Base-by-base conservation (phyloP, 2,329 filamentous ascomycete genomes). In the Saccharata proteae region DNA sequence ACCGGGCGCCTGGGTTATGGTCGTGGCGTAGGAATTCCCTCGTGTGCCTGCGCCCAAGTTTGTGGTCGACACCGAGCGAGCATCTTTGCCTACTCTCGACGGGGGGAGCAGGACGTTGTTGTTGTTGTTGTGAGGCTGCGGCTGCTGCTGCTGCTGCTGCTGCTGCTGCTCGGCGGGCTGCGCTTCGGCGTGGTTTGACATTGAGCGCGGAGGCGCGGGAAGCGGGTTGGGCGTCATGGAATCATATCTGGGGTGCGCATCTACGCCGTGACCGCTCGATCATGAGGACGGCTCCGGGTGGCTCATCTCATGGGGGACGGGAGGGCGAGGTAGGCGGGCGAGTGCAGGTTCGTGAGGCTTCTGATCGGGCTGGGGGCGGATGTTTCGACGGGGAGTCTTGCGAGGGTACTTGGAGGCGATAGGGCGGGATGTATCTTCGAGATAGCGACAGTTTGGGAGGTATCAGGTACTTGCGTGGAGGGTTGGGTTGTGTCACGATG, bases 1-100 rank as follows among this genome's bases (percentile, higher is more conserved):
- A 25, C 86, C 86, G 3, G 71, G 72, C 10, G 51, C 51, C 1
- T 78, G 77, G 16, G 71, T 75, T 34, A 74, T 67, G 20, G 76
- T 74, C 10, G 80, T 73, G 38, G 77, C 78, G 47, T 85, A 67
- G 29, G 80, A 83, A 40, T 74, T 67, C 32, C 70, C 73, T 32
- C 80, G 73, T 12, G 76, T 71, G 29, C 68, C 73, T 34, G 73
- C 77, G 44, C 74, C 65, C 48, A 65, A 64, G 38, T 65, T 62
- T 24, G 55, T 58, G 34, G 64, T 61, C 24, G 72, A 73, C 27
- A 66, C 54, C n/a, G 71, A 71, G 30, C 71, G 64, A 39, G 59
- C 63, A 58, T 69, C 65, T 57, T 63, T 64, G 43, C 53, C 54
- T 18, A 50, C 43, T 17, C 57, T 51, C 23, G 58, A 52, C 30